Percentiles rank a stretch among this genome's conserved stretches.
phyloP scores from a whole-genome alignment of 345 rosid genomes.

The Arabidopsis arenosa region DNA sequence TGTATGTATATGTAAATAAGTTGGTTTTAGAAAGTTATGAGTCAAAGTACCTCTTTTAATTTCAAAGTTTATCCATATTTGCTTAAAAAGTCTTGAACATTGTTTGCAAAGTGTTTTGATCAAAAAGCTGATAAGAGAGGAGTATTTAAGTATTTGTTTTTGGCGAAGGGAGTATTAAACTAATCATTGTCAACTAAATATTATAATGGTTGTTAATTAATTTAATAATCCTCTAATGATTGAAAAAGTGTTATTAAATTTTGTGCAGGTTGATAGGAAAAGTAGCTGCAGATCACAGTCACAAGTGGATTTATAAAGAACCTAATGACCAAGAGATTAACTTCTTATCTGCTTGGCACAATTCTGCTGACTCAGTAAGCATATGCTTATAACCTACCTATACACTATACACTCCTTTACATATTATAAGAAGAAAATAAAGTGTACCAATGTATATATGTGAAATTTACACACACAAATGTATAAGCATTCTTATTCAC shows the following conservation, averaged over 20 bases:
- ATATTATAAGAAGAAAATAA: neutral
- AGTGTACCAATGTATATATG: neutral
- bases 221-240: conserved; percentile 42
- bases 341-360: conserved; percentile 95
- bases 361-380: conserved; percentile 91
- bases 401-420: neutral
- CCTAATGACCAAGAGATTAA: conserved; percentile 91
- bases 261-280: conserved; percentile 85
- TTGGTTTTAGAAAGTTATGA: conserved; percentile 35
- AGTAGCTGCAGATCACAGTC: conserved; percentile 95
- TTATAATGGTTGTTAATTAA: conserved; percentile 19
- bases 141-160: neutral
- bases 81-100: neutral
- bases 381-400: conserved; percentile 8
- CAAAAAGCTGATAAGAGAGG: neutral
- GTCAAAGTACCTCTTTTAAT: conserved; percentile 37
- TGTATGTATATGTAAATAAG: conserved; percentile 31
- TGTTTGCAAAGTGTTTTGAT: conserved; percentile 9
- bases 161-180: neutral
- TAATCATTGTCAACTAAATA: conserved; percentile 39
- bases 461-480: neutral
- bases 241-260: conserved; percentile 20
- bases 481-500: neutral
- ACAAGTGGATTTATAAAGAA: conserved; percentile 95
- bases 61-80: conserved; percentile 18